Conservation (phyloP, 345 rosid genomes). For the Mallotus nudiflorus region DNA sequence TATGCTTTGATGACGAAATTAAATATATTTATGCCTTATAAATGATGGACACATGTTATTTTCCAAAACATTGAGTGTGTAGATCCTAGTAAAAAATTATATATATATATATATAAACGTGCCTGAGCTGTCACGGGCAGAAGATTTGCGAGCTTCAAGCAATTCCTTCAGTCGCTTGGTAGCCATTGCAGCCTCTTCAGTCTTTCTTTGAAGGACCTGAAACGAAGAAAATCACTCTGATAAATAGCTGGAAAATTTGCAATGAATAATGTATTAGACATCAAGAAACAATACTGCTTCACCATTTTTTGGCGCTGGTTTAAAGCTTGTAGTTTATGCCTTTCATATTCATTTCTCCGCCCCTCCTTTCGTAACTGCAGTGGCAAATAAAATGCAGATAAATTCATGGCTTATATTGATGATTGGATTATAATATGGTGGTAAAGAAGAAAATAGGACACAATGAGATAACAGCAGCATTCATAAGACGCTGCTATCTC, state of each 20-base stretch:
- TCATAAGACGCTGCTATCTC: background rate
- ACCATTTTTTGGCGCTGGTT: conserved; percentile 99
- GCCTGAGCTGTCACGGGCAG: conserved; percentile 81
- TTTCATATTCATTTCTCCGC: conserved; percentile 94
- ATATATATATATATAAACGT: conserved; percentile 4
- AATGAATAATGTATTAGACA: background rate
- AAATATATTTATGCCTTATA: conserved; percentile 6
- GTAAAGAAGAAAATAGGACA: background rate
- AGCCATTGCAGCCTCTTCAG: conserved; percentile 99
- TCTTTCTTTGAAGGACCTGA: conserved; percentile 98
- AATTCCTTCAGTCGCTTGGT: conserved; percentile 95
- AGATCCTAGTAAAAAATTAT: background rate
- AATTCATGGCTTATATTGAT: background rate
- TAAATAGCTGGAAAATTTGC: conserved; percentile 11
- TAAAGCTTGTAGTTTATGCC: conserved; percentile 93
- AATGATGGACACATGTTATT: background rate
- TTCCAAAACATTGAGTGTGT: conserved; percentile 13
- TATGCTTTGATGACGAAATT: conserved; percentile 1
- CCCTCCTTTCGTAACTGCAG: conserved; percentile 91
- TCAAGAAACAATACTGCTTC: conserved; percentile 19
- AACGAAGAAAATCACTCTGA: conserved; percentile 17
- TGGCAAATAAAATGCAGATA: conserved; percentile 18
- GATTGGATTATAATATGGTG: background rate
- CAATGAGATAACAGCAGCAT: no score
- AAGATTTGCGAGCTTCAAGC: conserved; percentile 93